Base-by-base conservation (phyloP, 202 grass and related monocot species). In the Dendrocalamus latiflorus region DNA sequence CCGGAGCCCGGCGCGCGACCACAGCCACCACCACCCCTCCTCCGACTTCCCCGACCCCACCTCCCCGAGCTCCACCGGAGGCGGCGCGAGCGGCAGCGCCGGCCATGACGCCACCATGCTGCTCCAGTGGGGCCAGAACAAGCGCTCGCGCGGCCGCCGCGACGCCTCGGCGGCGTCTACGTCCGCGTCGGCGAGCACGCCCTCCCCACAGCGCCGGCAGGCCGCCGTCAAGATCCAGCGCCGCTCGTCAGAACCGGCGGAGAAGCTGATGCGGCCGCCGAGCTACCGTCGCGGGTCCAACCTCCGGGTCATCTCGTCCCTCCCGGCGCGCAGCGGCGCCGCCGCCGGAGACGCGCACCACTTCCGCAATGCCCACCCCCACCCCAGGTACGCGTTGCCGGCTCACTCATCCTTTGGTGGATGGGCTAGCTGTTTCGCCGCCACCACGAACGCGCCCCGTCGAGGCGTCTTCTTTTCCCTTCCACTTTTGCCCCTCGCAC, bases 101-200 rank as follows among this genome's bases (percentile, higher is more conserved):
- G 49, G 43, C 48, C 28, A 74, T 34, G 82, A 74, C 20, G 72
- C 36, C 7, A 61, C 87, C 72, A 17, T 90, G 9, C 85, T 87
- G 11, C 89, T 97, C 65, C 91, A 87, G 80, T 97, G 94, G 85
- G 89, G 94, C 6, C 88, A 90, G 14, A 90, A 91, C 64, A 94
- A 94, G 87, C 72, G 91, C 51, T 85, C 90, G 11, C 94, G 94
- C 11, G 64, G 91, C 6, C 84, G 85, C 13, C 90, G 94, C 30
- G 84, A 89, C 34, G 82, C 74, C n/a, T 26, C 84, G 30, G 68
- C 4, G 18, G 6, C 26, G 3, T 20, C 60, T 4, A 20, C n/a
- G 51, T 60, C 71, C 1, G 51, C 70, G 38, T 4, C 61, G 2
- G 76, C 37, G 2, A 26, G 53, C 64, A 64, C 30, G 1, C 38